phyloP scores from a whole-genome alignment of 2,329 filamentous ascomycete species.

The Verticillium albo-atrum region DNA sequence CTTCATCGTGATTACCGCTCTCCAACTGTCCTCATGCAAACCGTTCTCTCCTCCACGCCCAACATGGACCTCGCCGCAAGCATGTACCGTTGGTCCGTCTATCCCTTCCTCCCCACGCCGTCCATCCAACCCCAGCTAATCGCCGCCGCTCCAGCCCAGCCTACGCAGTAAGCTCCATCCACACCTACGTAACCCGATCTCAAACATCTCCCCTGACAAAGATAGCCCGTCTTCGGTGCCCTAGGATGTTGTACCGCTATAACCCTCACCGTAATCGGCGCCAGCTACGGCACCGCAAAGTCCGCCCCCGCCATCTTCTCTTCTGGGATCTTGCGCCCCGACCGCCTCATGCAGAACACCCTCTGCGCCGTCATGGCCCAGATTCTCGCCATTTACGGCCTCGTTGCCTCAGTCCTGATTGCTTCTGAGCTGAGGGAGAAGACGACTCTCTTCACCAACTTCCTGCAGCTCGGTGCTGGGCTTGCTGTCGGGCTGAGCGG shows the following conservation, averaged over 20 bases:
- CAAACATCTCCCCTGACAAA: neutral
- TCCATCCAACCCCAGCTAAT: neutral
- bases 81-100: conserved; percentile 30
- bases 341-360: conserved; percentile 39
- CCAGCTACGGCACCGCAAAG: conserved; percentile 39
- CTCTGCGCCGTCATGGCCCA: conserved; percentile 43
- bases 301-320: conserved; percentile 38
- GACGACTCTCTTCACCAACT: conserved; percentile 36
- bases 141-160: conserved; percentile 26
- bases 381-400: conserved; percentile 42
- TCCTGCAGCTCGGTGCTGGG: conserved; percentile 39
- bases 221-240: conserved; percentile 36
- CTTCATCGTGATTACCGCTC: neutral
- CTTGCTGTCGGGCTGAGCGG: conserved; percentile 38
- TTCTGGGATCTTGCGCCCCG: conserved; percentile 37
- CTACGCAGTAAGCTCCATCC: conserved; percentile 33
- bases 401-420: conserved; percentile 41
- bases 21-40: neutral
- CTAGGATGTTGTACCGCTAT: conserved; percentile 39
- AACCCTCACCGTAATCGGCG: conserved; percentile 47
- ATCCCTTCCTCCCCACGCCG: neutral
- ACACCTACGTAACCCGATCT: neutral
- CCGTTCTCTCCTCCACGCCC: neutral
- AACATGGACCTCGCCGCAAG: conserved; percentile 26
- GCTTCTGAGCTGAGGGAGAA: conserved; percentile 32